Percentiles rank a stretch among this genome's conserved stretches.
These are phyloP conservation scores for Flaveria brownii DNA, from an alignment of 129 eudicot genomes.

Conservation along the genomic window DNA sequence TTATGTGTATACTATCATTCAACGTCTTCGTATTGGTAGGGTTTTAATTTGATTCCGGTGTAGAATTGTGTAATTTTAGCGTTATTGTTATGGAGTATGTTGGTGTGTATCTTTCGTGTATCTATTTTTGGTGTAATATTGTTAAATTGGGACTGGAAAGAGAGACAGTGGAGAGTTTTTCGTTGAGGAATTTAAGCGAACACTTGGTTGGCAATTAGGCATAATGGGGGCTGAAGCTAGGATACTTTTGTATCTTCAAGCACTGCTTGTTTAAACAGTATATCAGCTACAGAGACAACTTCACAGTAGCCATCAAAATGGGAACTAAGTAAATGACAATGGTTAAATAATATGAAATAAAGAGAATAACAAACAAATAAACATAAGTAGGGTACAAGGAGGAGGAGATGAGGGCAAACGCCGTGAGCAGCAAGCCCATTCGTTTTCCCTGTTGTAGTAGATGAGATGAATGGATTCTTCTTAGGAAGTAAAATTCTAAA, in stretches of 20 bases:
- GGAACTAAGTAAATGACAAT: neutral
- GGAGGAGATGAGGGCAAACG: neutral
- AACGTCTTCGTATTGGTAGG: neutral
- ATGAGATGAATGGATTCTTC: neutral
- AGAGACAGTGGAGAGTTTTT: neutral
- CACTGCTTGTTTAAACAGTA: neutral
- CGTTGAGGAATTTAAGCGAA: conserved; percentile 11
- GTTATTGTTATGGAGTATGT: neutral
- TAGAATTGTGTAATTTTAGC: neutral
- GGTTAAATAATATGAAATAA: neutral
- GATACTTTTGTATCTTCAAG: neutral
- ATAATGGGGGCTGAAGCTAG: conserved; percentile 7
- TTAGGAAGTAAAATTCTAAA: neutral
- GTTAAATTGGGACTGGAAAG: neutral
- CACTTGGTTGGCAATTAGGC: conserved; percentile 22
- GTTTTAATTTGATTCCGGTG: conserved; percentile 5
- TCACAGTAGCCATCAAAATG: neutral
- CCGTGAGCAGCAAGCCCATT: neutral
- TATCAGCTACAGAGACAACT: neutral
- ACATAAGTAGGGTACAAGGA: too few species aligned
- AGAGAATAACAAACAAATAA: too few species aligned
- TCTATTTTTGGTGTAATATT: conserved; percentile 4
- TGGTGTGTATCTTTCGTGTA: neutral
- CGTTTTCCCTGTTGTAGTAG: neutral
- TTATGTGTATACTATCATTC: neutral